Conservation (phyloP, 148 eudicot species). For the Diospyros kaki region DNA sequence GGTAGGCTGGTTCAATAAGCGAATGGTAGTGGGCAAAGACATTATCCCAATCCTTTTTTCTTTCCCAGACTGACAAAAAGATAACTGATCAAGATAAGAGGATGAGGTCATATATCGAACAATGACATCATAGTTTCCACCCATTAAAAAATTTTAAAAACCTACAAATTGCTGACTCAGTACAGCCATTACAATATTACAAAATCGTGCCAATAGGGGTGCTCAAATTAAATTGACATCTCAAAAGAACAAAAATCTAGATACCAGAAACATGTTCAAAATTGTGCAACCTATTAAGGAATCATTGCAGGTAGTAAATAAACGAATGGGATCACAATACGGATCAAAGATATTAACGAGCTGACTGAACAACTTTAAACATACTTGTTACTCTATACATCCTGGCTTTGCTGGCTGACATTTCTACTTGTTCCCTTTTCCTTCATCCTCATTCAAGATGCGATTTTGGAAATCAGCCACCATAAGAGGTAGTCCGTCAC, state of each 20-base stretch:
- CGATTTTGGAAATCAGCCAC: conserved; percentile 74
- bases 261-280: neutral
- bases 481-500: conserved; percentile 79
- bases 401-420: neutral
- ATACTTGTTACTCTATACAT: conserved; percentile 23
- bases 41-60: no score
- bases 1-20: no score
- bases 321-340: neutral
- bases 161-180: neutral
- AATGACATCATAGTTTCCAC: neutral
- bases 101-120: neutral
- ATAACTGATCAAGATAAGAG: neutral
- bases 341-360: conserved; percentile 6
- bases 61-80: neutral
- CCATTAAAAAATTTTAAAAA: neutral
- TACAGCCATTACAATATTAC: neutral
- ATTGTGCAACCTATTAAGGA: conserved; percentile 1
- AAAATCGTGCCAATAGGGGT: neutral
- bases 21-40: no score
- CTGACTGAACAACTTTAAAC: conserved; percentile 12
- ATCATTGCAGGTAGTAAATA: neutral
- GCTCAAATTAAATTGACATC: neutral
- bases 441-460: conserved; percentile 75
- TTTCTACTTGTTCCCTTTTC: conserved; percentile 43
- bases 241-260: conserved; percentile 8